These are phyloP conservation scores for Yamadazyma endophytica DNA, from an alignment of 805 yeast genomes.

Conservation along the genomic window DNA sequence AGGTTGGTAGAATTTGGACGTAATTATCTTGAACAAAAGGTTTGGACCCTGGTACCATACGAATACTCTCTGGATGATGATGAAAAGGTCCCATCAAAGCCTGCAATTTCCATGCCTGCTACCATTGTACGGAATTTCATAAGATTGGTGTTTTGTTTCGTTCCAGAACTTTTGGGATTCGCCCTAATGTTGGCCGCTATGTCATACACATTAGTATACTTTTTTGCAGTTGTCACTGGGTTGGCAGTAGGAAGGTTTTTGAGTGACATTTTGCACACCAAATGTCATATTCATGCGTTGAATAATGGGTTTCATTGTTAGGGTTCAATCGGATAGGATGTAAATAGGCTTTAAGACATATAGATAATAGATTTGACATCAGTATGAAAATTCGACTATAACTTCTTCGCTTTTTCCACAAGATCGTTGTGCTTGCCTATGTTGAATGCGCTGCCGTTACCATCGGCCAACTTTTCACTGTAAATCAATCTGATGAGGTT, in stretches of 20 bases:
- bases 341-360: too few relatives aligned
- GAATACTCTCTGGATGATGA: conserved; percentile 1
- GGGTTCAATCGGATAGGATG: too few relatives aligned
- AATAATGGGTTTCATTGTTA: conserved; percentile 5
- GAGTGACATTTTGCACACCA: conserved; percentile 28
- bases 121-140: conserved; percentile 44
- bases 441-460: conserved; percentile 34
- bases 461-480: conserved; percentile 39
- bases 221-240: conserved; percentile 71
- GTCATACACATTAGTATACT: conserved; percentile 63
- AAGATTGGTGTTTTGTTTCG: conserved; percentile 51
- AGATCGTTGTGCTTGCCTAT: conserved; percentile 36
- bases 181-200: conserved; percentile 77
- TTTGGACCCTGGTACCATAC: conserved; percentile 38
- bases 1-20: conserved; percentile 57
- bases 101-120: conserved; percentile 3
- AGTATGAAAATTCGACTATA: neutral
- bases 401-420: conserved; percentile 19
- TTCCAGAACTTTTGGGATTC: conserved; percentile 64
- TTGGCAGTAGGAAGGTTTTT: conserved; percentile 65
- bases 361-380: conserved; percentile 7
- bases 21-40: conserved; percentile 63
- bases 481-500: conserved; percentile 53
- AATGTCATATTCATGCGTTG: too few relatives aligned
- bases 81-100: neutral